Evolutionary conservation across 805 yeast species (phyloP), one percentile per base, ranked within the genome.

Genomic region (Kockiozyma suomiensis): DNA sequence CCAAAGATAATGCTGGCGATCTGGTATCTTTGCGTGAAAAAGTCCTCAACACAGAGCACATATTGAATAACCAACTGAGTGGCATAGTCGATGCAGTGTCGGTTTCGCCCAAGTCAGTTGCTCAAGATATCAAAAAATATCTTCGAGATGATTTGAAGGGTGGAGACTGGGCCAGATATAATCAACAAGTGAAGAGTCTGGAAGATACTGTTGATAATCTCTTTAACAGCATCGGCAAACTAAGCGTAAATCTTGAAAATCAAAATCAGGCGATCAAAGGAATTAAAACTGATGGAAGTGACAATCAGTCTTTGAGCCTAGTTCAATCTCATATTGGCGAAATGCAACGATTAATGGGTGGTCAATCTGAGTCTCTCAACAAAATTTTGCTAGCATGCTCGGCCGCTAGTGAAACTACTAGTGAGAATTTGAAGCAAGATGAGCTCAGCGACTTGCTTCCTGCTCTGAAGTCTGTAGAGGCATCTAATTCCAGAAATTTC

Each of bases 1-100:
- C 78, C 5, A 60, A 69, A 26, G 76, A 74, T 56, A 75, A 75
- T 62, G 78, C 76, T 13, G 67, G 61, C 21, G 78, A 76, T 2
- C 65, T 70, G 51, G 57, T 56, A 6, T 50, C 65, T 15, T 57
- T 70, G 23, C 61, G 65, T 40, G 70, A 67, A 23, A 54, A 58
- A 15, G 63, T 67, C 15, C 53, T 42, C 38, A 48, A 21, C 54
- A 41, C 58, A 12, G 52, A 46, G 40, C 37, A 30, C 19, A 48
- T 26, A 12, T 17, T 47, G 38, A 37, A 46, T 21, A 23, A 54
- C 37, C 45, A 54, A 2, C 47, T 54, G 25, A 38, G 47, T 37
- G 47, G 26, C 21, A 40, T 54, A 0, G 47, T 40, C 28, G 35
- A 23, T 1, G 35, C 50, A 21, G 17, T 46, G 57, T 23, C 43